Evolutionary conservation across 108 stramenopile genomes (phyloP).

Genomic region (Seminavis robusta): DNA sequence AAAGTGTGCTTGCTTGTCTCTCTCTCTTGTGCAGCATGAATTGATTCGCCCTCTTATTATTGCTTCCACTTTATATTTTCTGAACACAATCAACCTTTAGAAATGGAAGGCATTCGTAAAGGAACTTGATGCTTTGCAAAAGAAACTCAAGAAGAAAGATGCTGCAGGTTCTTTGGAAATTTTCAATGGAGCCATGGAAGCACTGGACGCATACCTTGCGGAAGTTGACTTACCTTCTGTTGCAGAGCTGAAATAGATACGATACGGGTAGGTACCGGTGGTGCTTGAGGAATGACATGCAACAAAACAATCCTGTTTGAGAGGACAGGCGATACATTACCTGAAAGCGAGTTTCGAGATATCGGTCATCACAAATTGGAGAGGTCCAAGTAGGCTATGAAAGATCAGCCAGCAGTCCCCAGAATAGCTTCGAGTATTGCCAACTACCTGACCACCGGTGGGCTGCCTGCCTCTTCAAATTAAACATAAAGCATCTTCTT

Average conservation of each 20-base stretch:
- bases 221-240: constrained; percentile 65
- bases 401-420: no score
- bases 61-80: constrained; percentile 4
- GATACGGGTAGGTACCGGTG: no score
- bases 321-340: no score
- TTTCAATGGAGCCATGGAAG: constrained; percentile 41
- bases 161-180: constrained; percentile 37
- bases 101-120: constrained; percentile 81
- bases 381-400: no score
- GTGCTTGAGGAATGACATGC: no score
- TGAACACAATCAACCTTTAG: constrained; percentile 36
- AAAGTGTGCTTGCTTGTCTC: neutral
- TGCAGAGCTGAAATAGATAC: constrained; percentile 24
- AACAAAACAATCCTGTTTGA: no score
- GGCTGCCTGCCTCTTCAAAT: no score
- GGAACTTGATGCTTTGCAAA: constrained; percentile 57
- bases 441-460: no score
- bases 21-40: neutral
- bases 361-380: no score
- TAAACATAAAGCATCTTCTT: no score
- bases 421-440: no score
- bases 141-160: constrained; percentile 59
- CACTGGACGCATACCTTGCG: constrained; percentile 61
- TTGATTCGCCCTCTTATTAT: neutral
- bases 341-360: no score